phyloP scores from a whole-genome alignment of 2,329 filamentous ascomycete genomes.

The Xylogone sp. region DNA sequence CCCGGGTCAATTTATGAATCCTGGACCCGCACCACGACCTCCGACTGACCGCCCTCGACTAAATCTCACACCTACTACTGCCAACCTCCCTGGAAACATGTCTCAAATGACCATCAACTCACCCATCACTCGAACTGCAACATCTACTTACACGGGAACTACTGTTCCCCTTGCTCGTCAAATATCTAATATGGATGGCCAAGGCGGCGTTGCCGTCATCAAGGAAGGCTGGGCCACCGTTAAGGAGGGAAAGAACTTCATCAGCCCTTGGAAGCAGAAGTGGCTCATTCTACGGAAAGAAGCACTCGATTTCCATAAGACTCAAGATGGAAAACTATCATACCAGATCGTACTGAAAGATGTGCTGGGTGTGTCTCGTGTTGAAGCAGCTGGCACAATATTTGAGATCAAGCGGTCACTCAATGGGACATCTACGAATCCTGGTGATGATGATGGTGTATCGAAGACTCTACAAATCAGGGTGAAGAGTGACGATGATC shows the following conservation, averaged over 20 bases:
- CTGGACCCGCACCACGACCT: conserved; percentile 87
- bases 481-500: conserved; percentile 91
- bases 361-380: conserved; percentile 84
- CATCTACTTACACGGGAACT: conserved; percentile 66
- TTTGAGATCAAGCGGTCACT: conserved; percentile 85
- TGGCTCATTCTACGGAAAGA: conserved; percentile 91
- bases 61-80: conserved; percentile 69
- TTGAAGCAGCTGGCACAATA: conserved; percentile 86
- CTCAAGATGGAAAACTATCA: conserved; percentile 81
- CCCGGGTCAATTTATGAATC: conserved; percentile 84
- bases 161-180: conserved; percentile 69
- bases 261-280: conserved; percentile 85
- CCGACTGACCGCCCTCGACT: conserved; percentile 81
- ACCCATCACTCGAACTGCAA: conserved; percentile 61
- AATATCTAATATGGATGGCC: conserved; percentile 50
- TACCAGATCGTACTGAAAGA: conserved; percentile 82
- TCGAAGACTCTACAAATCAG: conserved; percentile 85
- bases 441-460: conserved; percentile 69
- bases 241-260: conserved; percentile 86
- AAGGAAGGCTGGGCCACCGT: conserved; percentile 81
- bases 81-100: conserved; percentile 72
- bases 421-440: conserved; percentile 64
- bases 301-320: conserved; percentile 91
- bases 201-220: conserved; percentile 68
- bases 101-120: conserved; percentile 72